A percentile compares a stretch with the other conserved stretches of the same genome.
phyloP scores from a whole-genome alignment of 2,329 filamentous ascomycete genomes.

The Curvularia sp. region DNA sequence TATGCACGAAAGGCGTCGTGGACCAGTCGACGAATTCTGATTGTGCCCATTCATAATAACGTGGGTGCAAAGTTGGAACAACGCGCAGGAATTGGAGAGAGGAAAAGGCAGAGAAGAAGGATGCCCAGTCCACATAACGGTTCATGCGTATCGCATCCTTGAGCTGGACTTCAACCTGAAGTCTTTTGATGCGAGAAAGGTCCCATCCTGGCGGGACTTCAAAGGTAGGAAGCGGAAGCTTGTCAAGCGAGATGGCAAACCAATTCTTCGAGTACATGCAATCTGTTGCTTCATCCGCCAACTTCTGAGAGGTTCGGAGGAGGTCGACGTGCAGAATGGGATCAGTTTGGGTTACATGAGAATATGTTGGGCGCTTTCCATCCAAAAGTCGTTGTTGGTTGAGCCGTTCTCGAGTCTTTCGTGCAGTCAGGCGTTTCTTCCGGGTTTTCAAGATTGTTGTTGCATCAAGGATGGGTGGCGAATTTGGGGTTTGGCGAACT shows the following conservation, averaged over 20 bases:
- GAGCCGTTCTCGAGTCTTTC: conserved; percentile 31
- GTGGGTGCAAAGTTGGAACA: conserved; percentile 36
- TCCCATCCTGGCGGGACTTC: conserved; percentile 40
- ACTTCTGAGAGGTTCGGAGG: conserved; percentile 29
- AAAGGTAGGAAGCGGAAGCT: conserved; percentile 28
- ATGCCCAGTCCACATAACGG: conserved; percentile 40
- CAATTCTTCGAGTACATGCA: conserved; percentile 39
- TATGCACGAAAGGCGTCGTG: conserved; percentile 36
- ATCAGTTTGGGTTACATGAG: conserved; percentile 21
- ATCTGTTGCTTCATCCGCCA: conserved; percentile 38
- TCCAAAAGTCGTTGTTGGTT: conserved; percentile 34
- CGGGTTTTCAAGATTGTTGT: conserved; percentile 33
- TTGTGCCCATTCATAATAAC: conserved; percentile 42
- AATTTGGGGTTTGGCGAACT: conserved; percentile 21
- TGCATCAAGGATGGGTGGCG: conserved; percentile 33
- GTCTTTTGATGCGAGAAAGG: conserved; percentile 29
- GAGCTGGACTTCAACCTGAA: conserved; percentile 40
- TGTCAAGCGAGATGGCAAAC: conserved; percentile 41
- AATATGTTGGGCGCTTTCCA: conserved; percentile 30
- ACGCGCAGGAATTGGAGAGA: conserved; percentile 34
- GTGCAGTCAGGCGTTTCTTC: conserved; percentile 35
- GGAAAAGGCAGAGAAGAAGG: conserved; percentile 35
- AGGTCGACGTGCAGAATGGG: conserved; percentile 34
- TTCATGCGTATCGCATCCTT: conserved; percentile 46
- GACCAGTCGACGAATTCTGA: conserved; percentile 35